These are phyloP conservation scores for Aphanocladium album DNA, from an alignment of 2,329 filamentous ascomycete genomes.

Conservation along the genomic window DNA sequence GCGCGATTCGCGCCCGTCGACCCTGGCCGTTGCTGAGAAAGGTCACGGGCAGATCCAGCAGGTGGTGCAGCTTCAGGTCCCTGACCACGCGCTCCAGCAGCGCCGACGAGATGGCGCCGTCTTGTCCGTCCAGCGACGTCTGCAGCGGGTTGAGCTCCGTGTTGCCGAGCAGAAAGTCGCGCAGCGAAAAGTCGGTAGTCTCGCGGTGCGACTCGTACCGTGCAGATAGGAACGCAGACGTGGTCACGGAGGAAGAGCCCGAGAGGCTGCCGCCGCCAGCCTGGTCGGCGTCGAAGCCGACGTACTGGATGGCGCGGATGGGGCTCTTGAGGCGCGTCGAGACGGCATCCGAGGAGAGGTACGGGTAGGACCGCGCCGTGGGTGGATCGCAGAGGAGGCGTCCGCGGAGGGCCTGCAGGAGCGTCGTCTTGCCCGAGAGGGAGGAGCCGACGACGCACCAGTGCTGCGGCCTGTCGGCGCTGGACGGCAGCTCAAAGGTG, in stretches of 20 bases:
- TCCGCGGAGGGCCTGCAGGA: slow-evolving; percentile 74
- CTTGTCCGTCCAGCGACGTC: slow-evolving; percentile 34
- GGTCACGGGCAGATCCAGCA: slow-evolving; percentile 77
- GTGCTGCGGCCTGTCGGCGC: slow-evolving; percentile 47
- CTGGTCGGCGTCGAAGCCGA: slow-evolving; percentile 79
- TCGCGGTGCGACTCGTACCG: slow-evolving; percentile 86
- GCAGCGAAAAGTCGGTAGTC: slow-evolving; percentile 78
- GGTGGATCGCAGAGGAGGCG: slow-evolving; percentile 72
- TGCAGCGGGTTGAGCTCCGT: slow-evolving; percentile 72
- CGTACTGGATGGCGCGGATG: slow-evolving; percentile 72
- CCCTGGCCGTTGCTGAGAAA: slow-evolving; percentile 95
- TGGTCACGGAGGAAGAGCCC: slow-evolving; percentile 49
- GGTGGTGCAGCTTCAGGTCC: slow-evolving; percentile 62
- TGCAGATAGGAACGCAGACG: slow-evolving; percentile 80
- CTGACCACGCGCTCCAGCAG: slow-evolving; percentile 58
- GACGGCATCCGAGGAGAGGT: slow-evolving; percentile 61
- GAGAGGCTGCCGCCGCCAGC: slow-evolving; percentile 36
- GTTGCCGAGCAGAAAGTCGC: slow-evolving; percentile 75
- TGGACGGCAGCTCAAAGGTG: slow-evolving; percentile 63
- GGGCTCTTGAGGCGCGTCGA: slow-evolving; percentile 52
- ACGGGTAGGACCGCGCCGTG: slow-evolving; percentile 70
- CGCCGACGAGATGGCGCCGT: slow-evolving; percentile 42
- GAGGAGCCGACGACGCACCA: slow-evolving; percentile 85
- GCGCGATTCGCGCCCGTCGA: slow-evolving; percentile 78
- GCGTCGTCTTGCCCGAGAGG: slow-evolving; percentile 71